phyloP scores from a whole-genome alignment of 352 stramenopile genomes.

The Pythium utonaiense region DNA sequence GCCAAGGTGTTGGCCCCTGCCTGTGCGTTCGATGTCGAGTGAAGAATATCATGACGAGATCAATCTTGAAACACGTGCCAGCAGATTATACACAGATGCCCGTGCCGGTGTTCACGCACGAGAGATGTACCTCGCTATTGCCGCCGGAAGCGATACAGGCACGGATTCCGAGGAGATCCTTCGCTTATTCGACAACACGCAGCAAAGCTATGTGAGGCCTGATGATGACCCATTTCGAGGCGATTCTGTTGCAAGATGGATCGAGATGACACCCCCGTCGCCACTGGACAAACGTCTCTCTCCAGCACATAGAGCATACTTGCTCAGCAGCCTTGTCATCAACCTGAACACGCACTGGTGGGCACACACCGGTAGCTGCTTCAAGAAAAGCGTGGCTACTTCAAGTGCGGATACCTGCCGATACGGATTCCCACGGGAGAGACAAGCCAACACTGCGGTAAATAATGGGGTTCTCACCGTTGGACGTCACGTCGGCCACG shows the following conservation, averaged over 20 bases:
- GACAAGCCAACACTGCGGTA: background rate
- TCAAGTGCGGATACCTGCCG: background rate
- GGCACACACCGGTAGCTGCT: slow-evolving; percentile 17
- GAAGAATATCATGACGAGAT: too few relatives aligned
- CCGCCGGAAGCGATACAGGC: too few relatives aligned
- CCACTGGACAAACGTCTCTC: background rate
- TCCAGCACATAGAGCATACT: background rate
- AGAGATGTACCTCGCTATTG: too few relatives aligned
- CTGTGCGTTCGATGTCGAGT: too few relatives aligned
- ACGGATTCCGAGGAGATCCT: too few relatives aligned
- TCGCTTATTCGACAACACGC: too few relatives aligned
- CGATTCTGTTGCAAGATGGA: slow-evolving; percentile 6
- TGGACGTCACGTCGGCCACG: background rate
- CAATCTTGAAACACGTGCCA: too few relatives aligned
- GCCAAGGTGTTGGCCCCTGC: too few relatives aligned
- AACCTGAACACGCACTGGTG: slow-evolving; percentile 17
- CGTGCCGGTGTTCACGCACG: too few relatives aligned
- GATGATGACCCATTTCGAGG: slow-evolving; percentile 1
- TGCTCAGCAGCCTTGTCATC: background rate
- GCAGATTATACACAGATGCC: too few relatives aligned
- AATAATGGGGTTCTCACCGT: background rate
- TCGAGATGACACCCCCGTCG: slow-evolving; percentile 9
- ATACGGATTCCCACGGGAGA: slow-evolving; percentile 15
- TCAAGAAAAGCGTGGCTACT: slow-evolving; percentile 13
- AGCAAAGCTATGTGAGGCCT: too few relatives aligned